Percentiles rank a stretch among this genome's conserved stretches.
phyloP scores from a whole-genome alignment of 495 filamentous ascomycete species.

The Halenospora varia region DNA sequence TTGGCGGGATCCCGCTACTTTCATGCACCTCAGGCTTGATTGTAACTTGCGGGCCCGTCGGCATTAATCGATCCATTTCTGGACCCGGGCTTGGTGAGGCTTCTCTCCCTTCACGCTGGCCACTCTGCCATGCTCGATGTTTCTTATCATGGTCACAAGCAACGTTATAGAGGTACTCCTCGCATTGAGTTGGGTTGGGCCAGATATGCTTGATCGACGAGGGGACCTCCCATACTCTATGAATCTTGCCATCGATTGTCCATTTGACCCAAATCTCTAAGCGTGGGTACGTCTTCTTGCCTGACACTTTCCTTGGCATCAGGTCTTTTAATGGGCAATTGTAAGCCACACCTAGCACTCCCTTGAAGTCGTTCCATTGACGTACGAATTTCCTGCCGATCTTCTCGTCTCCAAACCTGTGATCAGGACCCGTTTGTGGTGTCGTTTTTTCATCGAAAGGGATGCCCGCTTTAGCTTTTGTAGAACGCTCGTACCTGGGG shows the following conservation, averaged over 20 bases:
- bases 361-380: background rate
- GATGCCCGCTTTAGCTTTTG: background rate
- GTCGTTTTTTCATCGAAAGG: background rate
- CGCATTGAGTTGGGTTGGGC: background rate
- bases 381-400: background rate
- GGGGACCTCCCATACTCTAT: conserved; percentile 2
- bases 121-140: background rate
- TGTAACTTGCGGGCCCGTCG: background rate
- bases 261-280: conserved; percentile 1
- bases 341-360: background rate
- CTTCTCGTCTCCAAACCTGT: background rate
- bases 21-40: background rate
- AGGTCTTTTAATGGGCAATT: background rate
- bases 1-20: background rate
- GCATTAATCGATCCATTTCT: background rate
- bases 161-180: conserved; percentile 2
- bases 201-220: conserved; percentile 3
- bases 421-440: background rate
- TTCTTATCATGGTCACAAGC: background rate
- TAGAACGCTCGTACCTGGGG: conserved; percentile 3
- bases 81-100: background rate
- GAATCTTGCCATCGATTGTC: conserved; percentile 1
- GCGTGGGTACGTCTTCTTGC: background rate
- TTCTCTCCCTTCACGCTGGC: conserved; percentile 4
- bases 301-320: background rate